Conservation (phyloP, 345 rosid genomes). For the Eucalyptus regnans region DNA sequence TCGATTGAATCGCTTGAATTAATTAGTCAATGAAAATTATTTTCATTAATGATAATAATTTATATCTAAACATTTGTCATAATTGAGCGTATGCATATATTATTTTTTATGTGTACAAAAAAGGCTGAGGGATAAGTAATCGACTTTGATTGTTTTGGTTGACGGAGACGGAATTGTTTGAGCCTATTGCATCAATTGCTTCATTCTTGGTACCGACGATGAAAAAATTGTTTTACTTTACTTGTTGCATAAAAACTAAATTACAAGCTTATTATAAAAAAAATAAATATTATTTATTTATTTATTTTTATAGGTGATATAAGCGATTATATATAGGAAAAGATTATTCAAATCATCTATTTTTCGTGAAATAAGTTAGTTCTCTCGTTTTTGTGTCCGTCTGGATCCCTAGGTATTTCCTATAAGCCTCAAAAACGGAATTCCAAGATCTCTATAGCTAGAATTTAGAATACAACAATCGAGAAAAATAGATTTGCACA, state of each 20-base stretch:
- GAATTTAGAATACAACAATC: too few species aligned
- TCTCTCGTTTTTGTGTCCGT: background rate
- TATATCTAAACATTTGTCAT: background rate
- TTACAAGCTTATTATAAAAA: background rate
- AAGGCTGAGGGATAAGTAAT: background rate
- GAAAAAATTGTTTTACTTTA: too few species aligned
- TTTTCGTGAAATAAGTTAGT: background rate
- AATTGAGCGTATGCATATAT: too few species aligned
- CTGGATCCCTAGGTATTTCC: background rate
- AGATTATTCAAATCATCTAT: background rate
- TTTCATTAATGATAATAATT: background rate
- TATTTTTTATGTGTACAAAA: too few species aligned
- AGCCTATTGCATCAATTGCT: background rate
- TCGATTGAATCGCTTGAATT: background rate
- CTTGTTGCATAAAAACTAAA: background rate
- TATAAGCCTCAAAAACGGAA: too few species aligned
- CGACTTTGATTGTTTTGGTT: background rate
- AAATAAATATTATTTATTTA: background rate
- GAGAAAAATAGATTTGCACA: too few species aligned
- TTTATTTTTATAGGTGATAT: background rate
- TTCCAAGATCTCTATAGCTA: too few species aligned
- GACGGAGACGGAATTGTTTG: background rate
- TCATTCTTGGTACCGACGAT: background rate
- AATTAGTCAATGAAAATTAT: background rate
- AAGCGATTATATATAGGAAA: background rate